These are phyloP conservation scores for Yarrowia alimentaria DNA, from an alignment of 805 yeast genomes.

Conservation along the genomic window DNA sequence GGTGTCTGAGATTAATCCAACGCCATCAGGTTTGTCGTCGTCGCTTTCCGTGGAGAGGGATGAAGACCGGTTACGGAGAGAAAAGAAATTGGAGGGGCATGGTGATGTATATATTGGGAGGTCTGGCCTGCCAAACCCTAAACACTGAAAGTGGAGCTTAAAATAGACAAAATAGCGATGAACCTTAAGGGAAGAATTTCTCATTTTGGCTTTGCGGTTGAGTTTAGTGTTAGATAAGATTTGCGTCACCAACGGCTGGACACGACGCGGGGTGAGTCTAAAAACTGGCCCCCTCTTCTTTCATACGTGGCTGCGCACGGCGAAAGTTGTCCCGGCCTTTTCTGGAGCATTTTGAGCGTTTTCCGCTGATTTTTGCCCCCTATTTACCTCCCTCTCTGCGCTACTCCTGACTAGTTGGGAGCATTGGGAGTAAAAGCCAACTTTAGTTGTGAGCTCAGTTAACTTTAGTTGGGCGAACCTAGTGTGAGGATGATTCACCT, in stretches of 20 bases:
- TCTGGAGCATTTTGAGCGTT: neutral
- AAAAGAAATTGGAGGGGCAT: slow-evolving; percentile 13
- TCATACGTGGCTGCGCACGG: neutral
- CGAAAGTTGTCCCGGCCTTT: neutral
- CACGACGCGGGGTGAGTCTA: too few species aligned
- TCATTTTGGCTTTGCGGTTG: neutral
- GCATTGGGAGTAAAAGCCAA: too few species aligned
- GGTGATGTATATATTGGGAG: slow-evolving; percentile 30
- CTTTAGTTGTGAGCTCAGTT: too few species aligned
- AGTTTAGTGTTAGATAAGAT: too few species aligned
- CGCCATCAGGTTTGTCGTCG: slow-evolving; percentile 28
- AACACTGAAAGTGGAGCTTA: neutral
- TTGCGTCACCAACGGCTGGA: too few species aligned
- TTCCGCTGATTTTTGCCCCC: too few species aligned
- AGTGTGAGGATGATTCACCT: too few species aligned
- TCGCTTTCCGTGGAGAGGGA: slow-evolving; percentile 28
- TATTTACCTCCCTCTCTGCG: too few species aligned
- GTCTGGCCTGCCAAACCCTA: neutral
- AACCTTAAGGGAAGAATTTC: neutral
- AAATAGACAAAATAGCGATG: neutral
- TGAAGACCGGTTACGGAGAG: slow-evolving; percentile 23
- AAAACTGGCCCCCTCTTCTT: too few species aligned
- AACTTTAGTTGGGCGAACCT: too few species aligned
- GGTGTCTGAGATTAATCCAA: slow-evolving; percentile 26
- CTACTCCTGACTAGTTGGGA: too few species aligned